Evolutionary conservation across 352 stramenopile species (phyloP).

Genomic region (Globisporangium parvum): DNA sequence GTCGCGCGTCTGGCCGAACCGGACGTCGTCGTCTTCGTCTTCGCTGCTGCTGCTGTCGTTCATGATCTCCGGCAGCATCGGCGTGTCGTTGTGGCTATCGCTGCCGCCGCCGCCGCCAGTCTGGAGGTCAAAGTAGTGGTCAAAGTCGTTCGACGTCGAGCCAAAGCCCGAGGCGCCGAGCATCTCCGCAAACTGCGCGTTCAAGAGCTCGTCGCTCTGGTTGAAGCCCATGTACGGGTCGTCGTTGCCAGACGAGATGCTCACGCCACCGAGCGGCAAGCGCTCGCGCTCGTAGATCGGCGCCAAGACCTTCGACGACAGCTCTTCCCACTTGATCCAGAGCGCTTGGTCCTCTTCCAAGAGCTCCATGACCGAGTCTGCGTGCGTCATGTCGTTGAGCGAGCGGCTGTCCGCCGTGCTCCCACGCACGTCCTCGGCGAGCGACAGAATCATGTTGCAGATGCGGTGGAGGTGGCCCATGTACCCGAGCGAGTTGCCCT

Average conservation of each 20-base stretch:
- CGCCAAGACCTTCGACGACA: constrained; percentile 57
- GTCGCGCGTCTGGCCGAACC: constrained; percentile 16
- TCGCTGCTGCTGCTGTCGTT: constrained; percentile 86
- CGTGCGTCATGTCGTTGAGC: constrained; percentile 84
- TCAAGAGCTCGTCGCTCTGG: constrained; percentile 66
- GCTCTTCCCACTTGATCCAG: constrained; percentile 79
- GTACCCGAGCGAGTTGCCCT: constrained; percentile 72
- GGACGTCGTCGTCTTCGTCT: constrained; percentile 73
- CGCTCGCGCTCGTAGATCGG: constrained; percentile 78
- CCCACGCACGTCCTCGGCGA: constrained; percentile 69
- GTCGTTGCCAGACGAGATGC: constrained; percentile 42
- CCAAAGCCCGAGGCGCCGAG: constrained; percentile 63
- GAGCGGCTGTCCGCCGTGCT: constrained; percentile 49
- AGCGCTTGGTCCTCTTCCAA: constrained; percentile 67
- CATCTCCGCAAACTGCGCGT: constrained; percentile 83
- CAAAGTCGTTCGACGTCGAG: constrained; percentile 43
- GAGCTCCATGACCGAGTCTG: constrained; percentile 72
- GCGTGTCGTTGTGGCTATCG: constrained; percentile 37
- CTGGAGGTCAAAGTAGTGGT: constrained; percentile 74
- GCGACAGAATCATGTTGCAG: constrained; percentile 81
- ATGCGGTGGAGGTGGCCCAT: constrained; percentile 81
- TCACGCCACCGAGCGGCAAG: constrained; percentile 63
- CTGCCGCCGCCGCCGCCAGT: background rate
- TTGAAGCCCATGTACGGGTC: constrained; percentile 78
- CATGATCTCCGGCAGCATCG: constrained; percentile 80